These are phyloP conservation scores for Leucosporidium yakuticum DNA, from an alignment of 768 basidiomycete genomes.

Conservation along the genomic window DNA sequence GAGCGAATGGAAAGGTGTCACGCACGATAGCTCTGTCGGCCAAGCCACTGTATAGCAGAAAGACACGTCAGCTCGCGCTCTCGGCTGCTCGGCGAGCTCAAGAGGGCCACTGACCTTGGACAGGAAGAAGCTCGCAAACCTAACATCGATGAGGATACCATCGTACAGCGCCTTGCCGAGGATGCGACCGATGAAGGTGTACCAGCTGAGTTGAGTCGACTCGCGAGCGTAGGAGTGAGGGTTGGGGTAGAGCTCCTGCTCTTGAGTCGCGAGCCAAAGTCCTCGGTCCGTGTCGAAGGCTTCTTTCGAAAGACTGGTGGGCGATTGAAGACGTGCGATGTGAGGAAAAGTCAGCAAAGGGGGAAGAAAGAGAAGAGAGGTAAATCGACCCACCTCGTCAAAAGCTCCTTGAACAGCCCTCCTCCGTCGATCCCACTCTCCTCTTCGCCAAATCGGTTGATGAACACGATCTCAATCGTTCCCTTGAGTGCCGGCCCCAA, in stretches of 20 bases:
- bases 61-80: slow-evolving; percentile 39
- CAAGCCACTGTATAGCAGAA: slow-evolving; percentile 61
- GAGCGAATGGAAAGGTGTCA: neutral
- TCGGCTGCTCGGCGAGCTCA: neutral
- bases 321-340: no score
- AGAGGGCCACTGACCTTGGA: slow-evolving; percentile 58
- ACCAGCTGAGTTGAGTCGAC: slow-evolving; percentile 74
- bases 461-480: slow-evolving; percentile 81
- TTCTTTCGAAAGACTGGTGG: slow-evolving; percentile 83
- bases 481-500: slow-evolving; percentile 70
- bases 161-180: slow-evolving; percentile 96
- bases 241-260: slow-evolving; percentile 92
- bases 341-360: neutral
- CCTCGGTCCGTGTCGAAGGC: slow-evolving; percentile 93
- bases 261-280: slow-evolving; percentile 81
- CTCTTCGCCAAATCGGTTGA: slow-evolving; percentile 57
- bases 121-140: slow-evolving; percentile 91
- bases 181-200: slow-evolving; percentile 83
- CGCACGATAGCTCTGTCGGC: slow-evolving; percentile 67
- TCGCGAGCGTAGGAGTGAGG: slow-evolving; percentile 88
- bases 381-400: slow-evolving; percentile 54
- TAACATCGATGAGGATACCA: slow-evolving; percentile 88
- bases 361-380: neutral
- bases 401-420: slow-evolving; percentile 95
- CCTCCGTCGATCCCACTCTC: slow-evolving; percentile 88